Evolutionary conservation across 2,329 filamentous ascomycete genomes (phyloP).

Genomic region (Venturia carpophila): DNA sequence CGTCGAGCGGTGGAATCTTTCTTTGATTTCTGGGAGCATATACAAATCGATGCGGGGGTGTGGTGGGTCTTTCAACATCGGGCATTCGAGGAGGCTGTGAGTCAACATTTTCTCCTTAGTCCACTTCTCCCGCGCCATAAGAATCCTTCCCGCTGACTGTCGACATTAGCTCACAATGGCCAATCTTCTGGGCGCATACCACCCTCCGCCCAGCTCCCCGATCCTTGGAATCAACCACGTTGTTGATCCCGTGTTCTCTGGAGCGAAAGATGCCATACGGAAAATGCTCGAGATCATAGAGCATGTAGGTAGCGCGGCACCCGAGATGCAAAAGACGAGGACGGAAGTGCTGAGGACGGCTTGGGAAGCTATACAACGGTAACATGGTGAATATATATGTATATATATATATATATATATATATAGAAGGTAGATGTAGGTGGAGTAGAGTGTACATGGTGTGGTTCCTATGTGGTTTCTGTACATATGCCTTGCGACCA

Average conservation of each 20-base stretch:
- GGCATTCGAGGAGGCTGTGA: constrained; percentile 67
- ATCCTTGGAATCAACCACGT: background rate
- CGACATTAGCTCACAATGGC: constrained; percentile 32
- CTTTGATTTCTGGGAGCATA: constrained; percentile 62
- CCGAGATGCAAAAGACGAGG: constrained; percentile 43
- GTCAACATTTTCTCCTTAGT: constrained; percentile 33
- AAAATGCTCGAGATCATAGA: constrained; percentile 41
- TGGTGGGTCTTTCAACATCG: constrained; percentile 84
- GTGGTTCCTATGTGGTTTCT: background rate
- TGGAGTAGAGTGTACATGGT: background rate
- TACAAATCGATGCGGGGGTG: constrained; percentile 64
- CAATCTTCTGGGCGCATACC: constrained; percentile 28
- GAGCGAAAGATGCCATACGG: constrained; percentile 37
- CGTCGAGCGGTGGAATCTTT: constrained; percentile 68
- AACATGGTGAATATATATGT: background rate
- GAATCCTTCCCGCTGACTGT: background rate
- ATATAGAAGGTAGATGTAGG: too few relatives aligned
- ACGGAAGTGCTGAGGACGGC: constrained; percentile 40
- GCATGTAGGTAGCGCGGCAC: constrained; percentile 34
- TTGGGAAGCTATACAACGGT: constrained; percentile 32
- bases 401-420: background rate
- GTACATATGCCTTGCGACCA: background rate
- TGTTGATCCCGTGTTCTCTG: constrained; percentile 21
- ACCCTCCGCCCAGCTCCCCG: constrained; percentile 19
- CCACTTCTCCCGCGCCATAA: background rate